A percentile compares a stretch with the other conserved stretches of the same genome.
These are phyloP conservation scores for Hirsutella thompsonii DNA, from an alignment of 2,329 filamentous ascomycete genomes.

Conservation along the genomic window DNA sequence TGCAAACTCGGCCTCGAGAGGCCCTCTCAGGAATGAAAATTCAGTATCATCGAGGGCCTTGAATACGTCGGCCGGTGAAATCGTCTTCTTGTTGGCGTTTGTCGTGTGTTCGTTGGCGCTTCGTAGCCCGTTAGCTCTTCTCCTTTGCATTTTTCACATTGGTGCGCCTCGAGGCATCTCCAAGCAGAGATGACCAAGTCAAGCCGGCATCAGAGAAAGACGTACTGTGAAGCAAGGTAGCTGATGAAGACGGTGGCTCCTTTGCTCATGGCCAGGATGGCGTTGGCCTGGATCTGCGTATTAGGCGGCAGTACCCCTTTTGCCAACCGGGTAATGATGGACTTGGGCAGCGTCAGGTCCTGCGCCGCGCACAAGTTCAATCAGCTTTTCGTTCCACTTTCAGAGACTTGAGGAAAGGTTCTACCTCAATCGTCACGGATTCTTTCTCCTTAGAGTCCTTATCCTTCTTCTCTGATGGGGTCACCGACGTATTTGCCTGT, in stretches of 20 bases:
- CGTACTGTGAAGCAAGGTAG: conserved; percentile 64
- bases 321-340: conserved; percentile 66
- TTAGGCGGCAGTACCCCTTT: conserved; percentile 71
- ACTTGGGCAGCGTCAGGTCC: conserved; percentile 69
- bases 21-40: conserved; percentile 55
- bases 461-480: conserved; percentile 15
- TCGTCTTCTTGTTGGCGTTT: conserved; percentile 61
- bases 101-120: conserved; percentile 64
- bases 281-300: conserved; percentile 74
- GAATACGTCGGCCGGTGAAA: conserved; percentile 63
- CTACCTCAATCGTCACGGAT: conserved; percentile 40
- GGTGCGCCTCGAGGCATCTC: too few species aligned
- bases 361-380: conserved; percentile 23
- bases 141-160: too few species aligned
- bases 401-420: background rate
- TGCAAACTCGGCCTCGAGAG: conserved; percentile 62
- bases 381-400: background rate
- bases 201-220: conserved; percentile 9
- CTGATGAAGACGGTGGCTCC: conserved; percentile 76
- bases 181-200: too few species aligned
- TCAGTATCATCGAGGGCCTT: conserved; percentile 66
- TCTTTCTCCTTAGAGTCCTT: conserved; percentile 18
- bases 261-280: conserved; percentile 66
- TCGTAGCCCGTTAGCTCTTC: conserved; percentile 2
- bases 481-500: background rate